Evolutionary conservation across 2,329 filamentous ascomycete genomes (phyloP).

Genomic region (Neonectria neomacrospora): DNA sequence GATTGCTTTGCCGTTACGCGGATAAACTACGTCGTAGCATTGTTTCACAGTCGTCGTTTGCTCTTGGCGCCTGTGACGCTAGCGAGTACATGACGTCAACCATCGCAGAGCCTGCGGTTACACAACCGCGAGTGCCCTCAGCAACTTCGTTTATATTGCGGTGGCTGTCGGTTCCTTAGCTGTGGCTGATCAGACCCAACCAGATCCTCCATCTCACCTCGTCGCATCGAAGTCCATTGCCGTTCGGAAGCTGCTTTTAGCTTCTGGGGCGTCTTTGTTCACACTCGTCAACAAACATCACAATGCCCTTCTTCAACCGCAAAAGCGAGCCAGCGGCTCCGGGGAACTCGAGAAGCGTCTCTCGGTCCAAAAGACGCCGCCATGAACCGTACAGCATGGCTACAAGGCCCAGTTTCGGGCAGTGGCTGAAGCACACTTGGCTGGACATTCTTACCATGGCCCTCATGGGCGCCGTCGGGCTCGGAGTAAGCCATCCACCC

Average conservation of each 20-base stretch:
- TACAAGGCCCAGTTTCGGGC: conserved; percentile 69
- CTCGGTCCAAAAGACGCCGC: not conserved
- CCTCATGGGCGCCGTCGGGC: conserved; percentile 71
- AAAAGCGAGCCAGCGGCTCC: not conserved
- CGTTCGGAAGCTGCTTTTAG: not conserved
- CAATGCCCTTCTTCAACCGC: conserved; percentile 11
- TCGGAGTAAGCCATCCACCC: conserved; percentile 64
- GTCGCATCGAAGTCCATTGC: not conserved
- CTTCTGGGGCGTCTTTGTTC: not conserved
- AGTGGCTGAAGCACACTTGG: conserved; percentile 76
- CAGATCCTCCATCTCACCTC: not conserved
- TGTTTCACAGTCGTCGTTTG: not conserved
- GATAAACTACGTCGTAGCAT: not conserved
- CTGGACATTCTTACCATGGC: conserved; percentile 76
- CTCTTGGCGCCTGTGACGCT: not conserved
- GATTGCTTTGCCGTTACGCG: not conserved
- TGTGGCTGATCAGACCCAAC: not conserved
- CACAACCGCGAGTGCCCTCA: not conserved
- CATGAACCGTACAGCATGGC: conserved; percentile 56
- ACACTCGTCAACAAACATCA: not conserved
- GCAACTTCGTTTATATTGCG: not conserved
- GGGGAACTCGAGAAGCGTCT: not conserved
- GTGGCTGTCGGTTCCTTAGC: not conserved
- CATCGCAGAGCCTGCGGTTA: not conserved
- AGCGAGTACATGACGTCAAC: conserved; percentile 20